A percentile compares a stretch with the other conserved stretches of the same genome.
phyloP scores from a whole-genome alignment of 31 red algal genomes.

The Porphyra umbilicalis region DNA sequence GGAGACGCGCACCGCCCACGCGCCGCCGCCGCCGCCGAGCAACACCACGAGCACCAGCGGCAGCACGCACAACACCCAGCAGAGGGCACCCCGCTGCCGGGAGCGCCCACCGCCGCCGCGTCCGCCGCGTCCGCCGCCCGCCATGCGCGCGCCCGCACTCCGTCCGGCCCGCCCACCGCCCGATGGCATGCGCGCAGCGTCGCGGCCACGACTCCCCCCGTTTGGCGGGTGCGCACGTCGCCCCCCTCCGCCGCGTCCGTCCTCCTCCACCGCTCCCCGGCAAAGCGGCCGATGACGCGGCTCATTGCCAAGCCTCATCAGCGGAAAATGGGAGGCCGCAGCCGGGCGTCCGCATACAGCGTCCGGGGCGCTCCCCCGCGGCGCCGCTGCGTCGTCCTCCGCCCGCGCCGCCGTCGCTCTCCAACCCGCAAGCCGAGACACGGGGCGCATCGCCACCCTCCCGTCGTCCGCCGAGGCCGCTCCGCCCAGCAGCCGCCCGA shows the following conservation, averaged over 20 bases:
- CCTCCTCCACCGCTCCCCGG: not conserved
- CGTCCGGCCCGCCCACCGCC: not conserved
- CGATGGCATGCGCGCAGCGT: not conserved
- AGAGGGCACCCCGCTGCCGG: not conserved
- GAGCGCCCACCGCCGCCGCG: not conserved
- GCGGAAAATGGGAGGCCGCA: not conserved
- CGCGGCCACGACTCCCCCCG: not conserved
- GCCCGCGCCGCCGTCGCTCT: not conserved
- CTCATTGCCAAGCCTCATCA: not conserved
- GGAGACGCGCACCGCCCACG: not conserved
- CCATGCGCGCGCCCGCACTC: not conserved
- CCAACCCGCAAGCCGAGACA: not conserved
- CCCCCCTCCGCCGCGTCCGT: not conserved
- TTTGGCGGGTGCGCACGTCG: not conserved
- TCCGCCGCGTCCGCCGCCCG: not conserved
- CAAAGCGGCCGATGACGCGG: not conserved
- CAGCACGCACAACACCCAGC: not conserved
- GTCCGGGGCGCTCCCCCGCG: not conserved
- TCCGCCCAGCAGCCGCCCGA: not conserved
- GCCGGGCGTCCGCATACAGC: not conserved
- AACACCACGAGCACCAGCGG: not conserved
- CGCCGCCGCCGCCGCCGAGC: not conserved
- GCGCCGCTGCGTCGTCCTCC: not conserved
- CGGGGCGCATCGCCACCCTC: not conserved
- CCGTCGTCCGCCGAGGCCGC: not conserved